Evolutionary conservation across 345 rosid species (phyloP), one percentile per base, ranked within the genome.

Genomic region (Boechera stricta): DNA sequence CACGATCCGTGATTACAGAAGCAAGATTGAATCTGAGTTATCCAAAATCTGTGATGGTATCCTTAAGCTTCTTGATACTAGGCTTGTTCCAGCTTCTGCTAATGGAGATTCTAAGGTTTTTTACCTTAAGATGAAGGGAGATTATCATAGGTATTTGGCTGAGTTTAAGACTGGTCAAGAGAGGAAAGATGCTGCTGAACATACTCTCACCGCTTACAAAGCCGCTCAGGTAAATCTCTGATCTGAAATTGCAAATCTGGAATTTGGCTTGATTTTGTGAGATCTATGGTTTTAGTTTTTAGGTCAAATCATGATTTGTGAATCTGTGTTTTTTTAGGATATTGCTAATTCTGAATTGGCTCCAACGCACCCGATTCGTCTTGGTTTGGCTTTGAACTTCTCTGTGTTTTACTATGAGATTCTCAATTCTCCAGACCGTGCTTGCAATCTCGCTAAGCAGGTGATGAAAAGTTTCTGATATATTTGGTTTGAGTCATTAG

Each of bases 91-190:
- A 2, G 83, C 90, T 7, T 89, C 98, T 26, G 73, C 89, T 28
- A 21, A 84, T 7, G 93, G 93, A 5, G 97, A 93, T 74, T 93
- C 97, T 6, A 93, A 86, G 87, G 98, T 93, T 13, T 93, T 93
- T 62, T 93, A 91, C 78, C 80, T 91, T 63, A 93, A 93, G 87
- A 93, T 93, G 98, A 93, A 93, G 80, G 98, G 96, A 5, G 96
- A 92, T 73, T 92, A 90, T 67, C 96, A 92, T 64, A 81, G 98
- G 86, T 92, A 92, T 72, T 77, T 92, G 73, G 94, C 96, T 39
- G 98, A 92, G 90, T 92, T 92, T 81, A 90, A 89, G 82, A 87
- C 88, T 42, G 90, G 90, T 15, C 83, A 90, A 52, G 97, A 93
- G 84, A 84, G 97, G 70, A 93, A 93, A 80, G 97, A 89, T 39